Percentiles rank a stretch among this genome's conserved stretches.
These are phyloP conservation scores for Scedosporium aurantiacum DNA, from an alignment of 2,329 filamentous ascomycete species.

Conservation along the genomic window DNA sequence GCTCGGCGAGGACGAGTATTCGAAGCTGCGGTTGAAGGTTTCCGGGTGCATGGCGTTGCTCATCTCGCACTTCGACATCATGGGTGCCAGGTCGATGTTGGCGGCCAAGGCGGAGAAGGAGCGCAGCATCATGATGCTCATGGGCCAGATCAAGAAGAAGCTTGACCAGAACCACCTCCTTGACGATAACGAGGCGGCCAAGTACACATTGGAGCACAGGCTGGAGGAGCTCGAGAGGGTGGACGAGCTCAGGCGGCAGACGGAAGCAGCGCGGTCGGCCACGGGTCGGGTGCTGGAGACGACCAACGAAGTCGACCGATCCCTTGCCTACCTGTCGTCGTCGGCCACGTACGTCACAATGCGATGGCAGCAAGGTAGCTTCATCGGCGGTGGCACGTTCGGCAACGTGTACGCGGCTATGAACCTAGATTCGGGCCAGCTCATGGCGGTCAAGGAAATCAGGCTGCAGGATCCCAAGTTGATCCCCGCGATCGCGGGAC, in stretches of 20 bases:
- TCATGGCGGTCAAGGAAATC: slow-evolving; percentile 99
- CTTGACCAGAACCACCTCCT: slow-evolving; percentile 63
- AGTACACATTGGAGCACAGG: slow-evolving; percentile 64
- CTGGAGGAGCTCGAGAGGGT: slow-evolving; percentile 62
- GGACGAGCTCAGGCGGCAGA: slow-evolving; percentile 67
- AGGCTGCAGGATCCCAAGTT: slow-evolving; percentile 91
- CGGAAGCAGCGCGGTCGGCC: slow-evolving; percentile 74
- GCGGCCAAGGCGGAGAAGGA: slow-evolving; percentile 92
- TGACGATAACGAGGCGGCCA: slow-evolving; percentile 77
- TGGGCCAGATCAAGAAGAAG: slow-evolving; percentile 58
- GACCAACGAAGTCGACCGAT: slow-evolving; percentile 90
- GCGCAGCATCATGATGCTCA: slow-evolving; percentile 61
- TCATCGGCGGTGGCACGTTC: slow-evolving; percentile 92
- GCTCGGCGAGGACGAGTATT: slow-evolving; percentile 80
- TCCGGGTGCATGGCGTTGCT: slow-evolving; percentile 94
- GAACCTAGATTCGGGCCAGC: slow-evolving; percentile 87
- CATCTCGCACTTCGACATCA: slow-evolving; percentile 98
- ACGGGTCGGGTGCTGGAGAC: slow-evolving; percentile 87
- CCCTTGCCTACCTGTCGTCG: slow-evolving; percentile 84
- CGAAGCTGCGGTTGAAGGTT: slow-evolving; percentile 72
- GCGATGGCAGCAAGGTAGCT: slow-evolving; percentile 98
- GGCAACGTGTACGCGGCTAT: slow-evolving; percentile 96
- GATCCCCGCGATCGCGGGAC: slow-evolving; percentile 84
- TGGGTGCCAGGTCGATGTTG: slow-evolving; percentile 87
- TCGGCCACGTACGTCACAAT: slow-evolving; percentile 91